Conservation (phyloP, 140 eudicot species). For the Erigeron philadelphicus region DNA sequence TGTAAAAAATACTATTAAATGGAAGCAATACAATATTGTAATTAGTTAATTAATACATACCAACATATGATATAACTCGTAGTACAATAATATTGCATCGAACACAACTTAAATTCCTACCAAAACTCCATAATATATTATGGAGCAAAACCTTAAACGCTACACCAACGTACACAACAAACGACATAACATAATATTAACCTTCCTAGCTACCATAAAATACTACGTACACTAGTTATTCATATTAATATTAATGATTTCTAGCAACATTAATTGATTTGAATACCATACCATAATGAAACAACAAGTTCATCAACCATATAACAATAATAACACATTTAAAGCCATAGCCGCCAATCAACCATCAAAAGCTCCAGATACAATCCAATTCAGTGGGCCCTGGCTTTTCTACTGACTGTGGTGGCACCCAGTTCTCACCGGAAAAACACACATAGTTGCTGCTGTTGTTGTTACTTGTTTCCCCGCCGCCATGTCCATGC, state of each 20-base stretch:
- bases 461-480: conserved; percentile 7
- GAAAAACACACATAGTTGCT: conserved; percentile 15
- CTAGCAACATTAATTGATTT: too few species aligned
- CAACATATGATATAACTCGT: too few species aligned
- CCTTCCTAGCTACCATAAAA: too few species aligned
- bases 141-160: conserved; percentile 15
- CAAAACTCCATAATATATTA: conserved; percentile 15
- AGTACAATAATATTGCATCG: too few species aligned
- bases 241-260: too few species aligned
- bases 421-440: conserved; percentile 32
- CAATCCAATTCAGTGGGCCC: conserved; percentile 78
- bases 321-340: neutral
- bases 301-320: conserved; percentile 10
- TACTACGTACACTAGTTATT: too few species aligned
- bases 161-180: neutral
- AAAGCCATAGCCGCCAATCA: conserved; percentile 23
- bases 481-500: conserved; percentile 29
- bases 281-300: too few species aligned
- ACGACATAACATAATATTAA: neutral
- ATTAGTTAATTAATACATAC: too few species aligned
- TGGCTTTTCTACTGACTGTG: conserved; percentile 26
- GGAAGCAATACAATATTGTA: too few species aligned
- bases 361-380: conserved; percentile 59
- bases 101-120: neutral
- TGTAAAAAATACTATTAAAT: too few species aligned